These are phyloP conservation scores for Pichia nanzhaoensis DNA, from an alignment of 805 yeast genomes.

Conservation along the genomic window DNA sequence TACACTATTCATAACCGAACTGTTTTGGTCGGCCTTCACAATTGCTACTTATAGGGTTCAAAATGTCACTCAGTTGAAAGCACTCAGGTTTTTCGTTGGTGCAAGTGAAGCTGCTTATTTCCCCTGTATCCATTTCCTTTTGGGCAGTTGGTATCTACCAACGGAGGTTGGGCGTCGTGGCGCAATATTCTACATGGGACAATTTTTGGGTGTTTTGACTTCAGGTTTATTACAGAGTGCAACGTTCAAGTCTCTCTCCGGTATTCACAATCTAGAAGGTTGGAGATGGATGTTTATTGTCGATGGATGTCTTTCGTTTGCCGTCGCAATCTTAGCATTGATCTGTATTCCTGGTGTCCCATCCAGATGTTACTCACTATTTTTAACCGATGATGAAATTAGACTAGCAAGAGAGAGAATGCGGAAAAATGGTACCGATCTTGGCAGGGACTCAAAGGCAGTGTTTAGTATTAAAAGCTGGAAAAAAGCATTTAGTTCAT, in stretches of 20 bases:
- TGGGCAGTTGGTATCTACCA: constrained; percentile 52
- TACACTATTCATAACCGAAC: constrained; percentile 48
- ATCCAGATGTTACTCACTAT: constrained; percentile 43
- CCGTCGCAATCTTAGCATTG: constrained; percentile 25
- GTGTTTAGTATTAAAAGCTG: constrained; percentile 41
- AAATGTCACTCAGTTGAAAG: constrained; percentile 47
- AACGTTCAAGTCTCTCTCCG: constrained; percentile 26
- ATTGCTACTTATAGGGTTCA: constrained; percentile 46
- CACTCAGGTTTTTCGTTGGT: constrained; percentile 59
- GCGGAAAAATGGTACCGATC: constrained; percentile 29
- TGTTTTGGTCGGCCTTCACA: constrained; percentile 64
- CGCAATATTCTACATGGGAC: constrained; percentile 58
- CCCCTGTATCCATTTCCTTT: constrained; percentile 54
- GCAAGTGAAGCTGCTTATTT: constrained; percentile 63
- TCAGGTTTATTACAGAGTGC: constrained; percentile 48
- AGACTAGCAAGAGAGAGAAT: constrained; percentile 42
- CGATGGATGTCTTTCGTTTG: constrained; percentile 36
- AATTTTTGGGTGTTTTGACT: constrained; percentile 51
- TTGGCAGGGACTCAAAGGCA: constrained; percentile 21
- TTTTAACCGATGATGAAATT: constrained; percentile 51
- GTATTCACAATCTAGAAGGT: constrained; percentile 31
- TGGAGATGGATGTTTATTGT: constrained; percentile 53
- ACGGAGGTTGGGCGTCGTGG: constrained; percentile 56
- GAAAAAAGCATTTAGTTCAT: constrained; percentile 44
- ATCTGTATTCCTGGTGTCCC: constrained; percentile 59